Conservation (phyloP, 805 yeast species). For the Kuraishia capsulata region DNA sequence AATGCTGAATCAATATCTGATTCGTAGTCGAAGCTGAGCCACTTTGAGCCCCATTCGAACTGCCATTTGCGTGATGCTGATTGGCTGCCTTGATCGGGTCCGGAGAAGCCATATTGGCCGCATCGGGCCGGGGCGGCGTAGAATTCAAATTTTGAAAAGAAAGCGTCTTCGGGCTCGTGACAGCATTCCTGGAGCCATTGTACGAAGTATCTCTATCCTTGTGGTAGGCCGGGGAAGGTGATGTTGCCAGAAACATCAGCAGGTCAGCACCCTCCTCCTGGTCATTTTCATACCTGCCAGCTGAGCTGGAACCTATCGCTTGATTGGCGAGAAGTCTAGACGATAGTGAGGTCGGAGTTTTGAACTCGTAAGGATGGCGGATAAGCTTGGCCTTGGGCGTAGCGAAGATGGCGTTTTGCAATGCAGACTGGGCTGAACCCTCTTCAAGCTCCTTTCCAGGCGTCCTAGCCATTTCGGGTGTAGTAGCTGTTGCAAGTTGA, state of each 20-base stretch:
- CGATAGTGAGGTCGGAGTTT: conserved; percentile 16
- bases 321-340: conserved; percentile 1
- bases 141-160: conserved; percentile 2
- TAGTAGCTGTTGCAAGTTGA: not conserved
- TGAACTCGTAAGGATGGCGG: conserved; percentile 11
- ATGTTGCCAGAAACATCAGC: conserved; percentile 59
- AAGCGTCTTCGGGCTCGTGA: conserved; percentile 3
- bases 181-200: not conserved
- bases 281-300: conserved; percentile 12
- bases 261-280: conserved; percentile 70
- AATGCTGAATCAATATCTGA: no score
- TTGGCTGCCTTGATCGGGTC: not conserved
- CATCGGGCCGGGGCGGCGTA: conserved; percentile 4
- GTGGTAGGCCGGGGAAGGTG: conserved; percentile 5
- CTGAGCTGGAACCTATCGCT: no score
- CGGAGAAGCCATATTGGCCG: not conserved
- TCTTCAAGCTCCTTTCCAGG: not conserved
- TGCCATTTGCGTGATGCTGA: not conserved
- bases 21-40: not conserved
- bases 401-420: conserved; percentile 16
- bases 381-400: conserved; percentile 19
- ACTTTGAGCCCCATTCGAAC: not conserved
- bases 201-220: not conserved
- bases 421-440: conserved; percentile 11
- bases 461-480: not conserved